Percentiles rank a stretch among this genome's conserved stretches.
Conservation (phyloP, 1,139 yeast species). For the Arxiozyma slooffiae region DNA sequence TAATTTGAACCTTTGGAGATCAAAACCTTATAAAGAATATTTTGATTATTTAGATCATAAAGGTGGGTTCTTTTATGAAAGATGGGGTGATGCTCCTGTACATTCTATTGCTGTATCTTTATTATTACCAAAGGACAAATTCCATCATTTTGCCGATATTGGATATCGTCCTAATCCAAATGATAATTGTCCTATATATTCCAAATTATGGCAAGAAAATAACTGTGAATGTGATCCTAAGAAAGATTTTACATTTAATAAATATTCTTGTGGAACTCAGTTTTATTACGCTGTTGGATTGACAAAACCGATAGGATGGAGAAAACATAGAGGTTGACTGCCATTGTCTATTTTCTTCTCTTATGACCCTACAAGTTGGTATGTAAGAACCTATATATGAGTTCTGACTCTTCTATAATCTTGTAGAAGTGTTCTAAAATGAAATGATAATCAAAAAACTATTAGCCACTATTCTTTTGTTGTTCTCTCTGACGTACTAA, state of each 20-base stretch:
- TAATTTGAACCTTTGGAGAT: slow-evolving; percentile 62
- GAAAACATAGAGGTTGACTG: background rate
- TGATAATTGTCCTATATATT: slow-evolving; percentile 56
- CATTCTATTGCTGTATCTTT: slow-evolving; percentile 84
- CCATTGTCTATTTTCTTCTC: background rate
- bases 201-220: slow-evolving; percentile 38
- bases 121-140: slow-evolving; percentile 52
- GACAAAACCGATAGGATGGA: slow-evolving; percentile 35
- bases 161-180: slow-evolving; percentile 50
- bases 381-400: background rate
- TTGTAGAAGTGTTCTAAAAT: background rate
- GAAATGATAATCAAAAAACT: background rate
- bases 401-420: background rate
- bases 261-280: slow-evolving; percentile 50
- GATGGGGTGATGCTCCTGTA: slow-evolving; percentile 93
- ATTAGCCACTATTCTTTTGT: too few species aligned
- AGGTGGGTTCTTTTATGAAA: slow-evolving; percentile 86
- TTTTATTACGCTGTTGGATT: slow-evolving; percentile 42
- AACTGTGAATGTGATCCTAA: slow-evolving; percentile 56
- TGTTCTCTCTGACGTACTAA: too few species aligned
- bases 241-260: slow-evolving; percentile 58
- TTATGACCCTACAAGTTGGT: background rate
- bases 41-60: slow-evolving; percentile 64
- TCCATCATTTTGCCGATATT: slow-evolving; percentile 71
- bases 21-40: slow-evolving; percentile 55